Evolutionary conservation across 768 basidiomycete genomes (phyloP).

Genomic region (Boletus pseudo-olivaceus): DNA sequence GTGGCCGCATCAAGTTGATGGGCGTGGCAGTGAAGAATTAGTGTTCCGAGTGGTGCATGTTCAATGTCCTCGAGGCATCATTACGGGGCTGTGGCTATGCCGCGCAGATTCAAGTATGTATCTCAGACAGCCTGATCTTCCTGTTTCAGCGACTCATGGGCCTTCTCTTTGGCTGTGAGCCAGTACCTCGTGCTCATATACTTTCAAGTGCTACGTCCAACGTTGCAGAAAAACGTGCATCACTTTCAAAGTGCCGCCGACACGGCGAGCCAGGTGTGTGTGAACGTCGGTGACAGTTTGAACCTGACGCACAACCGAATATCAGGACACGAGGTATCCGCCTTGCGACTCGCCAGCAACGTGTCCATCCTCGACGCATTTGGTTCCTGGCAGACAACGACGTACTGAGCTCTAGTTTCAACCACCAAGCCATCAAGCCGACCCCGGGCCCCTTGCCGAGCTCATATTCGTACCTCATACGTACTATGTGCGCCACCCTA

Average conservation of each 20-base stretch:
- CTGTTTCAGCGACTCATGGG: background rate
- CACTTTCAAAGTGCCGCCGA: background rate
- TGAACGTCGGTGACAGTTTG: conserved; percentile 1
- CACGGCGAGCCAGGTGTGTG: conserved; percentile 3
- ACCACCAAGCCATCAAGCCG: background rate
- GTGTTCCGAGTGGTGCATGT: conserved; percentile 10
- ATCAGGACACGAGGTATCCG: conserved; percentile 18
- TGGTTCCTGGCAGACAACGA: background rate
- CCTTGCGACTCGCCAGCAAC: conserved; percentile 2
- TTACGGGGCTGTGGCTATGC: conserved; percentile 16
- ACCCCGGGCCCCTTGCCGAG: background rate
- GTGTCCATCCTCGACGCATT: conserved; percentile 1
- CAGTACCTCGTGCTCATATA: conserved; percentile 6
- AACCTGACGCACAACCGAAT: background rate
- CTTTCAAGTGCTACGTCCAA: background rate
- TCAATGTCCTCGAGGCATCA: conserved; percentile 23
- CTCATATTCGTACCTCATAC: background rate
- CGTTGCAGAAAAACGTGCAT: conserved; percentile 6
- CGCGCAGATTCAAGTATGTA: no score
- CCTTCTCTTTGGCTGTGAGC: background rate
- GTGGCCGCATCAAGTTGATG: background rate
- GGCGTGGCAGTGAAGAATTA: background rate
- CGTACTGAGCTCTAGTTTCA: conserved; percentile 3
- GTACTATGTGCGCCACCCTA: conserved; percentile 18
- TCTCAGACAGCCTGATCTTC: background rate